phyloP scores from a whole-genome alignment of 225 moss, liverwort and hornwort species.

The Lunularia cruciata region DNA sequence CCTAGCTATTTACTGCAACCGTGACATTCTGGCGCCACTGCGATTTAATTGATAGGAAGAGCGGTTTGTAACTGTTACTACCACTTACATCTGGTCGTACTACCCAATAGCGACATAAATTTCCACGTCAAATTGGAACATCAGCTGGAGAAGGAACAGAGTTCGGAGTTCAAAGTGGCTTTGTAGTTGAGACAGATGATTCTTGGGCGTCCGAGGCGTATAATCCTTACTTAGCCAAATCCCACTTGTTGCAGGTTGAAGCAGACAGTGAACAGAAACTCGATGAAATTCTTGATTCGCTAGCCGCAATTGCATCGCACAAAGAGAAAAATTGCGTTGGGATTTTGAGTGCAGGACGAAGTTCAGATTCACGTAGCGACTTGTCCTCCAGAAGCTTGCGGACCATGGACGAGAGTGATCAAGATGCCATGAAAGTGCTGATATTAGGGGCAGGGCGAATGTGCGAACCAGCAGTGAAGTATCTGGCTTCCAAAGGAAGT shows the following conservation, averaged over 20 bases:
- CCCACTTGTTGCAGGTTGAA: conserved; percentile 59
- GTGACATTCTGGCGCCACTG: too few species aligned
- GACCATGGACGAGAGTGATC: conserved; percentile 7
- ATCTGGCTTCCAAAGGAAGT: conserved; percentile 55
- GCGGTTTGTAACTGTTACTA: too few species aligned
- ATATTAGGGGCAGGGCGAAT: conserved; percentile 87
- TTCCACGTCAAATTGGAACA: too few species aligned
- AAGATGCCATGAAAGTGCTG: conserved; percentile 49
- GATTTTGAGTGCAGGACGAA: conserved; percentile 26
- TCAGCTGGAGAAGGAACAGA: too few species aligned
- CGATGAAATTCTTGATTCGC: conserved; percentile 57
- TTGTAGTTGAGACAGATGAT: not conserved
- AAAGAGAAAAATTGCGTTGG: conserved; percentile 28
- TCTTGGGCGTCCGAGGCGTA: not conserved
- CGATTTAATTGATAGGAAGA: too few species aligned
- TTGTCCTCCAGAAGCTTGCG: conserved; percentile 28
- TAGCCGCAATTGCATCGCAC: conserved; percentile 71
- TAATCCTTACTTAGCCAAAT: not conserved
- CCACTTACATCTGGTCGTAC: too few species aligned
- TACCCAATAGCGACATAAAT: too few species aligned
- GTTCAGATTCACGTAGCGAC: conserved; percentile 24
- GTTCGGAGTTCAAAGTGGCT: not conserved
- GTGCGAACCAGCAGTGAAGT: conserved; percentile 85
- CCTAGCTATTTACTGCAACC: too few species aligned
- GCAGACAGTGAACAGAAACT: conserved; percentile 82